Evolutionary conservation across 1,284 basidiomycete genomes (phyloP).

Genomic region (Anthracocystis walkeri): DNA sequence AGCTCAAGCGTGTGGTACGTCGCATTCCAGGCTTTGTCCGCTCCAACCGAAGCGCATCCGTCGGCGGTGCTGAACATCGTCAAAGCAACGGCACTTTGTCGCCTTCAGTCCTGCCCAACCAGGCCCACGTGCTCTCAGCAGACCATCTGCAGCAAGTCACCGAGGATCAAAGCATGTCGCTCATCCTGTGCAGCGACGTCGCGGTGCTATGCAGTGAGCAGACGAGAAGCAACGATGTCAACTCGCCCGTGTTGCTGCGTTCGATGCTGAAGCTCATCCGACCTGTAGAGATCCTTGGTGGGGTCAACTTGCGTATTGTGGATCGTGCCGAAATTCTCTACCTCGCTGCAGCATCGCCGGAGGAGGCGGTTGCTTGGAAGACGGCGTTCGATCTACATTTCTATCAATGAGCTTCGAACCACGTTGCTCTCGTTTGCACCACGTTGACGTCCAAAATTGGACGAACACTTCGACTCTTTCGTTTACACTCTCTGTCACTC

Average conservation of each 20-base stretch:
- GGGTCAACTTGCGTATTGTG: conserved; percentile 52
- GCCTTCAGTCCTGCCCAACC: neutral
- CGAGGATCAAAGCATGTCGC: conserved; percentile 53
- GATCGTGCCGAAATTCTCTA: conserved; percentile 56
- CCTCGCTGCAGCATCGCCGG: conserved; percentile 38
- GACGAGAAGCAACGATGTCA: conserved; percentile 19
- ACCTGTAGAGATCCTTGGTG: conserved; percentile 48
- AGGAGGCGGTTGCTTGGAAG: conserved; percentile 55
- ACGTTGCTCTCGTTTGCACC: neutral
- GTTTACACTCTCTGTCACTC: conserved; percentile 2
- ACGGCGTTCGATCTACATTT: conserved; percentile 57
- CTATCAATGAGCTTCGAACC: conserved; percentile 20
- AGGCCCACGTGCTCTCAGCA: conserved; percentile 78
- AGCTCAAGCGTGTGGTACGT: conserved; percentile 87
- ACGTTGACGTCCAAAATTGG: too few relatives aligned
- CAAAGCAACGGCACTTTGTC: conserved; percentile 11
- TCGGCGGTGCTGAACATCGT: conserved; percentile 6
- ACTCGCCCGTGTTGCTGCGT: conserved; percentile 28
- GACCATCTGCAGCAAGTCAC: conserved; percentile 79
- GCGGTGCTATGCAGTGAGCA: conserved; percentile 86
- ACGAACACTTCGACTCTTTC: conserved; percentile 6
- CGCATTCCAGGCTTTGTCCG: conserved; percentile 82
- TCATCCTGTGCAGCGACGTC: conserved; percentile 88
- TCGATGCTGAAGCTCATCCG: conserved; percentile 34
- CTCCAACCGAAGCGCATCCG: conserved; percentile 29